Conservation (phyloP, 2,329 filamentous ascomycete genomes). For the Fusarium agapanthi region DNA sequence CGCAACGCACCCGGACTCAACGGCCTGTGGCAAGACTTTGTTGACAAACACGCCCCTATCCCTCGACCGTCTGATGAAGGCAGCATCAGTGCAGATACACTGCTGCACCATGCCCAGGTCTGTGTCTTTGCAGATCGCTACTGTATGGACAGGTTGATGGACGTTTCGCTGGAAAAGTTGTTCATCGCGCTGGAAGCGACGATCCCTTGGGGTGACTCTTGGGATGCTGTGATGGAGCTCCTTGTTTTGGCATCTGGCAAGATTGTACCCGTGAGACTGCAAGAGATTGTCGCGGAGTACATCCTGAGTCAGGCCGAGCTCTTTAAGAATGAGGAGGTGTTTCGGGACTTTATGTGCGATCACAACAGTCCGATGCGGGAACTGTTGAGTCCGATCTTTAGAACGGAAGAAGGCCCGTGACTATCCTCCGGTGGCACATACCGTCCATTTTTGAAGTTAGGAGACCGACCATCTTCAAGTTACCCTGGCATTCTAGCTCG, state of each 20-base stretch:
- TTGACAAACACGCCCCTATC: background rate
- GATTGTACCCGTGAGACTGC: fast-evolving
- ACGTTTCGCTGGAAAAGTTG: background rate
- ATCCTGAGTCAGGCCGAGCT: background rate
- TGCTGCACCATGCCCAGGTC: background rate
- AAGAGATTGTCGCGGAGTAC: background rate
- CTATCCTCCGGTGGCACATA: too few species aligned
- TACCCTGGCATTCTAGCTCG: background rate
- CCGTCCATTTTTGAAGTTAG: fast-evolving
- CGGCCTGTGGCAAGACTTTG: background rate
- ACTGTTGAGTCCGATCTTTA: background rate
- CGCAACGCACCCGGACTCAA: background rate
- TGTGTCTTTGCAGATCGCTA: background rate
- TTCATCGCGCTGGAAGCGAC: background rate
- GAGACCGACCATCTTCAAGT: background rate
- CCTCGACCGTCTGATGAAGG: background rate
- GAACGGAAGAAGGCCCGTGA: background rate
- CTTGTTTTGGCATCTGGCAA: background rate
- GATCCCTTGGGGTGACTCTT: background rate
- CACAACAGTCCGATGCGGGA: background rate
- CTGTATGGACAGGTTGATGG: background rate
- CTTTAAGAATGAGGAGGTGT: background rate
- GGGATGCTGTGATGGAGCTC: background rate
- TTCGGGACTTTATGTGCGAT: background rate
- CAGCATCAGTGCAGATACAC: background rate